Base-by-base conservation (phyloP, 2,329 filamentous ascomycete species). In the Tolypocladium capitatum region DNA sequence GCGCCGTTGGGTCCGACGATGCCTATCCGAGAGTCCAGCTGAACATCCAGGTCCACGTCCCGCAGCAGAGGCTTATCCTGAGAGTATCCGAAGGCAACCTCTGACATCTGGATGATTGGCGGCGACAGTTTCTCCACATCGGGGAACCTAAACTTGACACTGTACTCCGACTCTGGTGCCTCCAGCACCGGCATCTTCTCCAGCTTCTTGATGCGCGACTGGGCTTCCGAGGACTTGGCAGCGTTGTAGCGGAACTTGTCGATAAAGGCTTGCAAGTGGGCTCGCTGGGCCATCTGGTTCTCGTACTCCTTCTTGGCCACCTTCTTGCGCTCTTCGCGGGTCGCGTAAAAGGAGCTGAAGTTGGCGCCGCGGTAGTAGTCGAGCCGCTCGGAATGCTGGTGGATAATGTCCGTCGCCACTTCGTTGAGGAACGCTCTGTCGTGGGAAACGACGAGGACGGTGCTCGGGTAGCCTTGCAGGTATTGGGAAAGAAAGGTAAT, bases 171-270 rank as follows among this genome's bases (percentile, higher is more conserved):
- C 71, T 98, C 92, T 6, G 92, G 94, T 1, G 90, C 65, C 58
- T 94, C 85, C 46, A 98, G 76, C 1, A 95, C 73, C 2, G 94
- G 92, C 87, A 98, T 96, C 61, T 86, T 88, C 67, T 98, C 94
- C 52, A 98, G 74, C 65, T 98, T 98, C 77, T 98, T 98, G 78
- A 98, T 97, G 60, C 92, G 83, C 1, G 91, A 97, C 63, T 98
- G 92, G 1, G 92, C 92, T 73, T 98, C 92, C 9, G 91, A 95
- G 1, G 92, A 96, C 68, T 98, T 98, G 60, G 91, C 92, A 28
- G 92, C 92, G 63, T 98, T 98, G 76, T 98, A 98, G 46, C 92
- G 82, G 76, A 98, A 98, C 70, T 98, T 98, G 77, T 98, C 92
- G 70, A 98, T 98, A 68, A 98, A 98, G 28, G 87, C 83, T 72